Conservation (phyloP, 1,284 basidiomycete species). For the Uromyces viciae-fabae region DNA sequence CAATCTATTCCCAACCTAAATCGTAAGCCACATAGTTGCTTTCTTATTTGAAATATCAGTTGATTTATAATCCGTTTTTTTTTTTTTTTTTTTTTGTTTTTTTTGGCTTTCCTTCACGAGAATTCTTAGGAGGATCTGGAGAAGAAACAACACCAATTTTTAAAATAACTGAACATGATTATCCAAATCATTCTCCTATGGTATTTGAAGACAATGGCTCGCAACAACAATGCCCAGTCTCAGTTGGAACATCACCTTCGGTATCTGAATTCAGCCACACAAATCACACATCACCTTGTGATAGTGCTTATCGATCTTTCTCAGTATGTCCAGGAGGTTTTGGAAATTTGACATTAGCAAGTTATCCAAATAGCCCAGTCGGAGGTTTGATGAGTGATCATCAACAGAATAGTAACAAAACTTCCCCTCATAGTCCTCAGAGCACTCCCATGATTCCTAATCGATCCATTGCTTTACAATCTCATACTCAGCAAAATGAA, state of each 20-base stretch:
- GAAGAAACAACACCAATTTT: slow-evolving; percentile 20
- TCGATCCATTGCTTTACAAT: not conserved
- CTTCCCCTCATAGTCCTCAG: not conserved
- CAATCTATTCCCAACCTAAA: slow-evolving; percentile 15
- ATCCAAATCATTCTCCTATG: not conserved
- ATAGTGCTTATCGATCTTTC: not conserved
- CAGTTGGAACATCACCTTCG: slow-evolving; percentile 18
- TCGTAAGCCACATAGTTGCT: not conserved
- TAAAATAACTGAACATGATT: slow-evolving; percentile 33
- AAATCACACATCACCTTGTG: not conserved
- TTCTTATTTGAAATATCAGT: not conserved
- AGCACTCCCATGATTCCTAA: not conserved
- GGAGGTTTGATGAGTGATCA: slow-evolving; percentile 3
- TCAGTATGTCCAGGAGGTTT: slow-evolving; percentile 28
- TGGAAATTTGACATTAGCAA: slow-evolving; percentile 9
- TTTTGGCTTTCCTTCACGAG: not conserved
- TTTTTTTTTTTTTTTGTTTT: not conserved
- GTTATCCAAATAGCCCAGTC: slow-evolving; percentile 34
- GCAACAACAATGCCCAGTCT: slow-evolving; percentile 12
- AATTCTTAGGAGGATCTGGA: not conserved
- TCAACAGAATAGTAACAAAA: not conserved
- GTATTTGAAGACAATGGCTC: not conserved
- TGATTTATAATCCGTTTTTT: not conserved
- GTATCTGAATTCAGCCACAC: slow-evolving; percentile 31
- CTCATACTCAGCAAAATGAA: not conserved